Base-by-base conservation (phyloP, 768 basidiomycete species). In the Rhodotorula diobovata region DNA sequence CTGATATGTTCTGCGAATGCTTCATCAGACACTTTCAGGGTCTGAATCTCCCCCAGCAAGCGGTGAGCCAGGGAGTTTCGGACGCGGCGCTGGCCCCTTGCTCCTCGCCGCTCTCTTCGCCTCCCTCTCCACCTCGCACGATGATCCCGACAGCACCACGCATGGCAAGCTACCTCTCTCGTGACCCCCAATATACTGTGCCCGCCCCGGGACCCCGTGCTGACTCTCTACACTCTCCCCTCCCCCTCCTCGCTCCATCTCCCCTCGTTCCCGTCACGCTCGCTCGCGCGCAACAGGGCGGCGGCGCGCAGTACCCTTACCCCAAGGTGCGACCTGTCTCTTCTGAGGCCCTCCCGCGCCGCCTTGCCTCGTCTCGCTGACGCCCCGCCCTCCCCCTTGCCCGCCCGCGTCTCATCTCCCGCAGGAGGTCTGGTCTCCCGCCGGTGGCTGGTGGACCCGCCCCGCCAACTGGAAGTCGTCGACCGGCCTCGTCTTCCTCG, bases 371-470 rank as follows among this genome's bases (percentile, higher is more conserved):
- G 34, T 18, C 10, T 12, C 16, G 48, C 48, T 50, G 25, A 50
- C 48, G n/a, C n/a, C n/a, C n/a, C n/a, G n/a, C n/a, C n/a, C n/a
- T n/a, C n/a, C n/a, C n/a, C n/a, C 41, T 43, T 18, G 25, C 25
- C 48, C 46, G 21, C 46, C 23, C 21, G 21, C 46, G 46, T 10
- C 23, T 25, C 23, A 23, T 12, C 21, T 25, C 28, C 6, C 92
- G 43, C 94, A 93, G 84, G 86, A 90, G 78, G 93, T 96, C 66
- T 97, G 92, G 91, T 89, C 92, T 34, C 93, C 94, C 78, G 85
- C 93, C 75, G 92, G 93, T 82, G 93, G 93, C 77, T 97, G 93
- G 93, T 97, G 93, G 93, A 86, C 87, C 46, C 86, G 91, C 30
- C 93, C 93, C 14, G 83, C 86, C 34, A 95, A 93, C 82, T 96